phyloP scores from a whole-genome alignment of 441 rosid species.

The Pelargonium myrrhifolium region DNA sequence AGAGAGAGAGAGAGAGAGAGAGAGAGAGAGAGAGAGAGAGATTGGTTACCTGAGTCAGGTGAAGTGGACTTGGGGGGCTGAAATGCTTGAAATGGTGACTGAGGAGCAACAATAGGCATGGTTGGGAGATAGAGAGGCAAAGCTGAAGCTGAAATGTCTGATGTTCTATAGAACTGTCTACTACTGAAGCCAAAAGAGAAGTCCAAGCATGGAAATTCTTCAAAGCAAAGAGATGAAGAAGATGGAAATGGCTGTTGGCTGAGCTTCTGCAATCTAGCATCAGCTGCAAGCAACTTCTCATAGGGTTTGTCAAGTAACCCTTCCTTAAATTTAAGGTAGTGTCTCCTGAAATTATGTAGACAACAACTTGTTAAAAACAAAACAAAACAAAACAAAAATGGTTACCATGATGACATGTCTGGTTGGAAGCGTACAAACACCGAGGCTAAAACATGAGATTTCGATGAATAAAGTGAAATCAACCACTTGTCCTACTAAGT shows the following conservation, averaged over 20 bases:
- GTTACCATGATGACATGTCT: too few relatives aligned
- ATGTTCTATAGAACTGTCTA: not conserved
- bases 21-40: not conserved
- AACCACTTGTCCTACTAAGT: too few relatives aligned
- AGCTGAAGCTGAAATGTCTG: not conserved
- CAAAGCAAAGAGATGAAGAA: slow-evolving; percentile 19
- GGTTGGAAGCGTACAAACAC: too few relatives aligned
- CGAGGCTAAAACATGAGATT: too few relatives aligned
- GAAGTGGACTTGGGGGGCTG: not conserved
- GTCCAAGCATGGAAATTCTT: not conserved
- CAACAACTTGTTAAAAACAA: not conserved
- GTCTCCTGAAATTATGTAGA: slow-evolving; percentile 27
- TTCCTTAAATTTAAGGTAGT: slow-evolving; percentile 27
- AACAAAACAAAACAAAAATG: not conserved
- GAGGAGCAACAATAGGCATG: not conserved
- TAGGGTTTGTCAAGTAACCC: slow-evolving; percentile 34
- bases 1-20: not conserved
- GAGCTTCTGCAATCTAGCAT: slow-evolving; percentile 22
- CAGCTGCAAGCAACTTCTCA: slow-evolving; percentile 35
- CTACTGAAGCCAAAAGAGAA: slow-evolving; percentile 10
- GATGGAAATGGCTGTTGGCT: slow-evolving; percentile 27
- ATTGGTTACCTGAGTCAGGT: not conserved
- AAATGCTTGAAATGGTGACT: not conserved
- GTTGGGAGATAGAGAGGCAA: not conserved
- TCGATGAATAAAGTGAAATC: too few relatives aligned